Base-by-base conservation (phyloP, 2,329 filamentous ascomycete genomes). In the Fusarium subglutinans region DNA sequence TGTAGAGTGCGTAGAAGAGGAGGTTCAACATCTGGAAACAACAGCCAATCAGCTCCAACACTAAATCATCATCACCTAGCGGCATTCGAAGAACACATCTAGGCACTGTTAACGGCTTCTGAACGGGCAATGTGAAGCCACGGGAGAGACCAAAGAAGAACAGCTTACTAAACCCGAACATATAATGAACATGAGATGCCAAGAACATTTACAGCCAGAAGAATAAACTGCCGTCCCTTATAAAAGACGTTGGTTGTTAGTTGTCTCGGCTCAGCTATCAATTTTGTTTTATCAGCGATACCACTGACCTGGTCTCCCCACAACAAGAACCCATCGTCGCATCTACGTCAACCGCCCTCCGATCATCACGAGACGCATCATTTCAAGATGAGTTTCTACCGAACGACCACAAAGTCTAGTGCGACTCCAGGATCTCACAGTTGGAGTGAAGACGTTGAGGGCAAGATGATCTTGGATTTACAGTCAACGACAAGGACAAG, bases 261-360 rank as follows among this genome's bases (percentile, higher is more conserved):
- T 2, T 35, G 1, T 14, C 15, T 13, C 22, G 7, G 9, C 18
- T 2, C 1, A 24, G 0, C 8, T 3, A 20, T 24, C 28, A 4
- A 35, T 17, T 1, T 8, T 17, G 33, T 15, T 15, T 35, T 37
- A 37, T 18, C 10, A 37, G 15, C 4, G 8, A 2, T 37, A 37
- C 9, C 35, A 37, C 9, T 18, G 17, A 18, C 15, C 35, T 18
- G 9, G 35, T 18, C 9, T 10, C 35, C 35, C 17, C 9, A 37
- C 35, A 37, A 37, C 9, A 37, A 18, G 15, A 10, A 37, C 17
- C 3, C 17, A 37, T 37, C 35, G 35, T 37, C 35, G 20, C 3
- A 35, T 24, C 22, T 8, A 24, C 11, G 17, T 13, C 22, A 24
- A 24, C 11, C 12, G 5, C 11, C 10, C 13, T 15, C 22, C 7